Evolutionary conservation across 805 yeast species (phyloP).

Genomic region (Starmerella floricola): DNA sequence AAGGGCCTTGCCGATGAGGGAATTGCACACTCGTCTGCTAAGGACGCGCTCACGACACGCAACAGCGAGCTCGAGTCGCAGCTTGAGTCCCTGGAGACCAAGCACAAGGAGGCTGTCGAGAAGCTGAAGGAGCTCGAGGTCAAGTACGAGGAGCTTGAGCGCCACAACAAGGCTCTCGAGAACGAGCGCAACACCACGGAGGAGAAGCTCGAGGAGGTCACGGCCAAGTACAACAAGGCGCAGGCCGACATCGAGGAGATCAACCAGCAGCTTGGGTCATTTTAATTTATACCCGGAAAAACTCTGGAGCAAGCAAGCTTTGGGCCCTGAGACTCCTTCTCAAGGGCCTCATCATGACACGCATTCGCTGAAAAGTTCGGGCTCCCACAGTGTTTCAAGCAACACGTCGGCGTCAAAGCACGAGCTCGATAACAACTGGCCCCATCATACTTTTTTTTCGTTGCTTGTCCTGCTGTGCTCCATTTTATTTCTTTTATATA

Average conservation of each 20-base stretch:
- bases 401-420: too few relatives aligned
- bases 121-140: slow-evolving; percentile 91
- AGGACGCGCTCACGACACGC: slow-evolving; percentile 85
- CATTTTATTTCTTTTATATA: too few relatives aligned
- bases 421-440: too few relatives aligned
- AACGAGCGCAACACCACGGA: slow-evolving; percentile 85
- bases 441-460: too few relatives aligned
- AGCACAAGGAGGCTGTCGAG: slow-evolving; percentile 84
- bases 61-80: slow-evolving; percentile 80
- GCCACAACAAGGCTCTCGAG: slow-evolving; percentile 85
- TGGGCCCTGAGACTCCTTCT: too few relatives aligned
- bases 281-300: slow-evolving; percentile 23
- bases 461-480: too few relatives aligned
- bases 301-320: too few relatives aligned
- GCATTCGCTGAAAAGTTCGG: too few relatives aligned
- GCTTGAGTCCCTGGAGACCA: slow-evolving; percentile 78
- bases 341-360: too few relatives aligned
- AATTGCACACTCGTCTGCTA: slow-evolving; percentile 72
- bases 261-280: slow-evolving; percentile 80
- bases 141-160: slow-evolving; percentile 90
- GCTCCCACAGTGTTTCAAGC: too few relatives aligned
- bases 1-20: slow-evolving; percentile 87
- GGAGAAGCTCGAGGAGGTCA: slow-evolving; percentile 77
- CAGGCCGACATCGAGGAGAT: slow-evolving; percentile 93
- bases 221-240: slow-evolving; percentile 68